Conservation (phyloP, 257 asterid species). For the Ilex asprella region DNA sequence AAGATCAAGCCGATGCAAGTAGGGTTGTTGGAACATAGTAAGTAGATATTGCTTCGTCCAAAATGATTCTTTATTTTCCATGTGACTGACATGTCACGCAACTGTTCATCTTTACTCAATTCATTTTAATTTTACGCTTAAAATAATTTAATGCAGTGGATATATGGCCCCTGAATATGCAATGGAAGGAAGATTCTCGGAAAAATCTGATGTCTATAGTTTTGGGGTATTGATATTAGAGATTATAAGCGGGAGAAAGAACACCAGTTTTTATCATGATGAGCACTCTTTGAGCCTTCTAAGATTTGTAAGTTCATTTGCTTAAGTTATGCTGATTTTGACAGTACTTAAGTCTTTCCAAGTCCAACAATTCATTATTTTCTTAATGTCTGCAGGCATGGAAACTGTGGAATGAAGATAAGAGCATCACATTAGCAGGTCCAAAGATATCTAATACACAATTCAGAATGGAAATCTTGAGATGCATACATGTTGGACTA, state of each 20-base stretch:
- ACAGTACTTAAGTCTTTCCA: neutral
- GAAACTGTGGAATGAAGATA: slow-evolving; percentile 33
- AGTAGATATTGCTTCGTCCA: slow-evolving; percentile 10
- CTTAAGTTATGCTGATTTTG: neutral
- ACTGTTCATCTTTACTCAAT: neutral
- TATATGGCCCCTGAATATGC: slow-evolving; percentile 76
- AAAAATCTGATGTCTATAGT: slow-evolving; percentile 45
- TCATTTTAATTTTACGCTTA: neutral
- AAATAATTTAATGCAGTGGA: slow-evolving; percentile 33
- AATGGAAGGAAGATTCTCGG: slow-evolving; percentile 47
- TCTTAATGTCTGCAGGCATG: slow-evolving; percentile 19
- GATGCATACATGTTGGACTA: slow-evolving; percentile 29
- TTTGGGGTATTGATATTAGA: slow-evolving; percentile 51
- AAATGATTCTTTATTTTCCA: neutral
- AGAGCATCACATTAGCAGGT: slow-evolving; percentile 11
- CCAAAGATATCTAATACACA: slow-evolving; percentile 8
- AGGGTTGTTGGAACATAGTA: slow-evolving; percentile 74
- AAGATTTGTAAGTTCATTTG: slow-evolving; percentile 39
- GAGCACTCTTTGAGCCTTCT: slow-evolving; percentile 47
- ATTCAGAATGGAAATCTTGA: slow-evolving; percentile 10
- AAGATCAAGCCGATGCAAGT: slow-evolving; percentile 44
- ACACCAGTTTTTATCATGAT: slow-evolving; percentile 38
- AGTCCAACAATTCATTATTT: neutral
- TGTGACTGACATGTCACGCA: neutral
- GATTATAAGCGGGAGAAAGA: slow-evolving; percentile 50